Conservation (phyloP, 2,329 filamentous ascomycete species). For the Penicillium crustosum region DNA sequence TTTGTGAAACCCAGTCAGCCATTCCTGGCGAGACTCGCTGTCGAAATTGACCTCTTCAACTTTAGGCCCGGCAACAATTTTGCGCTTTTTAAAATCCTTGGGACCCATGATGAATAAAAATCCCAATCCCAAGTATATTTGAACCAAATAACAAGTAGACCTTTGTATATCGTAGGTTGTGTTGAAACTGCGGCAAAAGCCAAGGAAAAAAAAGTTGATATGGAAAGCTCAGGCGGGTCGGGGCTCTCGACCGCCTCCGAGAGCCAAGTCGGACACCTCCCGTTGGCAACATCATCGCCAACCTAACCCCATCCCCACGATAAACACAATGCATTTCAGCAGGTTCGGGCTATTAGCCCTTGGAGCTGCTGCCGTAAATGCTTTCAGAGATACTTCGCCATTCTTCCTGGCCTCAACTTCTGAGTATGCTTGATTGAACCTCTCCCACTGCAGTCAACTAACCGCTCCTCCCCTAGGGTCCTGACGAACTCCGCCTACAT, state of each 20-base stretch:
- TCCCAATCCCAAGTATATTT: not conserved
- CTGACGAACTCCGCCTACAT: conserved; percentile 44
- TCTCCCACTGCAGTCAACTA: conserved; percentile 25
- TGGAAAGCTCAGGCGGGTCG: conserved; percentile 30
- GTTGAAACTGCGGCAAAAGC: not conserved
- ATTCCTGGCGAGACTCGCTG: conserved; percentile 74
- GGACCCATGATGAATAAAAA: conserved; percentile 49
- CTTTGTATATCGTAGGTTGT: not conserved
- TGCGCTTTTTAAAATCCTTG: conserved; percentile 63
- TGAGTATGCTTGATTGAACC: conserved; percentile 57
- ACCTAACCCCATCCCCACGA: conserved; percentile 20
- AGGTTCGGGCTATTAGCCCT: conserved; percentile 50
- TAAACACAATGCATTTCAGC: conserved; percentile 44
- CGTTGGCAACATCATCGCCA: conserved; percentile 33
- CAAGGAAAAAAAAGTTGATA: conserved; percentile 21
- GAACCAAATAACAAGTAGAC: not conserved
- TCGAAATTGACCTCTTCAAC: conserved; percentile 88
- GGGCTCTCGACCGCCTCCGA: conserved; percentile 40
- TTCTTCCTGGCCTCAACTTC: conserved; percentile 85
- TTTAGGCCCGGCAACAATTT: conserved; percentile 45
- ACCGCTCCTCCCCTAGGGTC: conserved; percentile 34
- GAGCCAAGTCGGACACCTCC: conserved; percentile 27
- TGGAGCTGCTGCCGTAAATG: conserved; percentile 61
- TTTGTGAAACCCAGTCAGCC: conserved; percentile 94
- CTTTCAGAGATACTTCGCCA: conserved; percentile 83